Percentiles rank a stretch among this genome's conserved stretches.
Conservation (phyloP, 192 early-diverging fungal genomes). For the Lobosporangium transversale region DNA sequence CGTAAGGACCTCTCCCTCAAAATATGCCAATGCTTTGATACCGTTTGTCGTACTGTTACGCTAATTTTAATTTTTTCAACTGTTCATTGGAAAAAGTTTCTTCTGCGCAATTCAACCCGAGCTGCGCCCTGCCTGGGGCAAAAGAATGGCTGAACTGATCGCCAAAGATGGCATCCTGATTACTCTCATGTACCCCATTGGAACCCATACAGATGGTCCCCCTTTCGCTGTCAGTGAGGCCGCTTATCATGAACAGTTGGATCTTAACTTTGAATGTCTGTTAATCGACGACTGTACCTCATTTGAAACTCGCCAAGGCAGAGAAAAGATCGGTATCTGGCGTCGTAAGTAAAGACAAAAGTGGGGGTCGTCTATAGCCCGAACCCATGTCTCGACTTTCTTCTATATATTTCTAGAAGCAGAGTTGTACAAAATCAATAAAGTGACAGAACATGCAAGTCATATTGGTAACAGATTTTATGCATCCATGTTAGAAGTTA, state of each 20-base stretch:
- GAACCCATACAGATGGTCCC: slow-evolving; percentile 72
- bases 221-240: slow-evolving; percentile 75
- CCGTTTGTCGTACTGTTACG: background rate
- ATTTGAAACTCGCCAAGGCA: slow-evolving; percentile 62
- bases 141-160: slow-evolving; percentile 71
- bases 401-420: too few species aligned
- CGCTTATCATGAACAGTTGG: slow-evolving; percentile 67
- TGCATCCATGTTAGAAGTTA: too few species aligned
- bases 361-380: background rate
- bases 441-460: too few species aligned
- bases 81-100: slow-evolving; percentile 67
- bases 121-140: slow-evolving; percentile 72
- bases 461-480: too few species aligned
- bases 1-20: slow-evolving; percentile 52
- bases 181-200: slow-evolving; percentile 81
- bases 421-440: too few species aligned
- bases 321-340: slow-evolving; percentile 77
- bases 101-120: slow-evolving; percentile 79
- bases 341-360: slow-evolving; percentile 48
- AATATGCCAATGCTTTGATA: background rate
- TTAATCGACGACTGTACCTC: slow-evolving; percentile 68
- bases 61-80: background rate
- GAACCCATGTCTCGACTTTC: background rate
- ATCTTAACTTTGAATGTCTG: slow-evolving; percentile 70
- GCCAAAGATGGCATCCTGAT: slow-evolving; percentile 74